These are phyloP conservation scores for Auricularia cornea DNA, from an alignment of 768 basidiomycete genomes.

Conservation along the genomic window DNA sequence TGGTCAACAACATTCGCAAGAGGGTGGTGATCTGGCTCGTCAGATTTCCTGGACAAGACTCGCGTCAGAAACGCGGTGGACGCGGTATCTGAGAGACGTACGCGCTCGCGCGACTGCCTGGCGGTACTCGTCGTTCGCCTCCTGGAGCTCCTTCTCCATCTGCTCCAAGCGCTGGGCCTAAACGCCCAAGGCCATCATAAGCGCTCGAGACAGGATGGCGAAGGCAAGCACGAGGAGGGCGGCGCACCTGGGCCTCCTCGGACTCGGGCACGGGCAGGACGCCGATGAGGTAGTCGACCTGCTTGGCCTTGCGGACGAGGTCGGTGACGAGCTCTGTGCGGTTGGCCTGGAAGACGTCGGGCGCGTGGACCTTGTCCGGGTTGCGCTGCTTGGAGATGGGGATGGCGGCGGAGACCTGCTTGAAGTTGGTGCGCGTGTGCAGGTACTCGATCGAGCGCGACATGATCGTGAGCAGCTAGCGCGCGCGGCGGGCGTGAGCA, in stretches of 20 bases:
- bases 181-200: constrained; percentile 1
- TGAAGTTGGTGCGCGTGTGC: constrained; percentile 64
- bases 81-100: constrained; percentile 29
- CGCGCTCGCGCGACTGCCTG: constrained; percentile 68
- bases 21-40: not conserved
- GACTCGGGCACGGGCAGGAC: constrained; percentile 71
- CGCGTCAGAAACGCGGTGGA: not conserved
- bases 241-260: constrained; percentile 62
- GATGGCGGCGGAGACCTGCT: constrained; percentile 67
- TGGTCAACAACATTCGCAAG: not conserved
- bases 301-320: constrained; percentile 79
- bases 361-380: constrained; percentile 60
- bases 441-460: constrained; percentile 75
- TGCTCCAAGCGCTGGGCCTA: constrained; percentile 59
- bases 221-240: not conserved
- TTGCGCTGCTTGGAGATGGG: constrained; percentile 79
- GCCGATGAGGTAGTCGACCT: constrained; percentile 77
- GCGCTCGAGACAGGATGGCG: not conserved
- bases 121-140: constrained; percentile 69
- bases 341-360: constrained; percentile 74
- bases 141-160: constrained; percentile 62
- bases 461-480: constrained; percentile 83
- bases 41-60: not conserved
- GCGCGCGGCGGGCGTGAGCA: too few species aligned
- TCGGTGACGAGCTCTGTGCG: constrained; percentile 78